Evolutionary conservation across 768 basidiomycete genomes (phyloP), one percentile per base, ranked within the genome.

Genomic region (Coprinopsis cinerea): DNA sequence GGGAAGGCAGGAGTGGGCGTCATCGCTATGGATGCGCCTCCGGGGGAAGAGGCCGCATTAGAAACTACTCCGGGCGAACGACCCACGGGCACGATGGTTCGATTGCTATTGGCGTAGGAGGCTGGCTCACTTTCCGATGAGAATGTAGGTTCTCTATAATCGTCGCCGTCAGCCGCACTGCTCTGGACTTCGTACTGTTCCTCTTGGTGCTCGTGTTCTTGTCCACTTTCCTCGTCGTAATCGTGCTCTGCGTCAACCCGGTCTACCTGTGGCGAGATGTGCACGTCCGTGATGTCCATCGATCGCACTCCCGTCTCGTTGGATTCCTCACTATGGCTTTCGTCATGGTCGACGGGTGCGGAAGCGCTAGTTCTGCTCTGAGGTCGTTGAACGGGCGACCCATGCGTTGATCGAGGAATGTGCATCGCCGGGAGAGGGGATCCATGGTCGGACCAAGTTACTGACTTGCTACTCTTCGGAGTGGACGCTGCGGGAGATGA

Each of bases 1-100:
- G 79, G 79, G 52, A 81, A 77, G 3, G 80, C 78, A 25, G 84
- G 85, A 0, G 83, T 87, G 7, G 85, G 85, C 0, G 87, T 88
- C 51, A 84, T 81, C 22, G 78, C 67, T 1, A 74, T 7, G 4
- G 27, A 53, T 2, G 82, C 82, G 20, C 67, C 72, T 0, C 69
- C 70, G 2, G 84, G 81, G 23, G 84, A 84, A 2, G 81, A 74
- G 13, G 49, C 20, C 11, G 22, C 34, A 40, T 36, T 36, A 26
- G 52, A 71, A 70, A 4, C 71, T 69, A 27, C 63, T 71, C 1
- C 61, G 63, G 15, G 46, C 65, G 55, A 22, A 69, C 67, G 42
- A 74, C 67, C 56, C 65, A 61, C 60, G 25, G 43, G 54, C 35
- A 54, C 36, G 15, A 51, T 37, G 11, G 62, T 42, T 52, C 63